Percentiles rank a stretch among this genome's conserved stretches.
Evolutionary conservation across 768 basidiomycete genomes (phyloP).

Genomic region (Leccinum incarnatum): DNA sequence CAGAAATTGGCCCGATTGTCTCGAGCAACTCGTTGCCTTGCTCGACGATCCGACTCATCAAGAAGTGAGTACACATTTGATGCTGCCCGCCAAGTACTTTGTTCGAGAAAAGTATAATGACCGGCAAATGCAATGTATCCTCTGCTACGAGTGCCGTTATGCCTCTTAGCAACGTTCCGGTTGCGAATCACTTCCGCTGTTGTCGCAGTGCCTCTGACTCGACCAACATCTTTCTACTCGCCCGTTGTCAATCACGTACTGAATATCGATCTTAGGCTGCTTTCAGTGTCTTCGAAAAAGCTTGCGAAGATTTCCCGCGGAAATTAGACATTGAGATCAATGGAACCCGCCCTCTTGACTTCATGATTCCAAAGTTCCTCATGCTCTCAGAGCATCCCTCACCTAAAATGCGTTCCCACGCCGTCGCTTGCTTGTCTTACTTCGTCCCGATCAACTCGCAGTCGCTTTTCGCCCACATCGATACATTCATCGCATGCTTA

Average conservation of each 20-base stretch:
- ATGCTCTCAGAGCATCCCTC: slow-evolving; percentile 79
- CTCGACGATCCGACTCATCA: slow-evolving; percentile 80
- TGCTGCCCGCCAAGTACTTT: neutral
- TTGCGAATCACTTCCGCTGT: slow-evolving; percentile 2
- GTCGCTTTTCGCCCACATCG: slow-evolving; percentile 87
- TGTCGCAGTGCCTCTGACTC: neutral
- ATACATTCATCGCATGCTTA: slow-evolving; percentile 86
- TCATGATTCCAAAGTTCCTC: slow-evolving; percentile 96
- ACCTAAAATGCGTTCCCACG: slow-evolving; percentile 89
- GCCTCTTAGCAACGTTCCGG: neutral
- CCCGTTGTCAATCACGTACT: slow-evolving; percentile 9
- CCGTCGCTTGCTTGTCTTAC: slow-evolving; percentile 91
- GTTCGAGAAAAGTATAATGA: neutral
- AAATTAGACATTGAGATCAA: slow-evolving; percentile 94
- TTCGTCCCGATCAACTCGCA: slow-evolving; percentile 87
- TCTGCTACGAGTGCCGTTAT: slow-evolving; percentile 5
- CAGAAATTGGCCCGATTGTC: slow-evolving; percentile 92
- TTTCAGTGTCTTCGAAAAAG: slow-evolving; percentile 91
- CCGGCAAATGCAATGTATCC: slow-evolving; percentile 3
- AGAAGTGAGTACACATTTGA: slow-evolving; percentile 63
- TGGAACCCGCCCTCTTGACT: slow-evolving; percentile 91
- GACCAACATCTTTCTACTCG: neutral
- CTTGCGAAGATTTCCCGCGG: slow-evolving; percentile 94
- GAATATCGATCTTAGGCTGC: slow-evolving; percentile 57
- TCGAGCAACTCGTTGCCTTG: slow-evolving; percentile 78